Evolutionary conservation across 495 filamentous ascomycete genomes (phyloP).

Genomic region (Penicillium bovifimosum): DNA sequence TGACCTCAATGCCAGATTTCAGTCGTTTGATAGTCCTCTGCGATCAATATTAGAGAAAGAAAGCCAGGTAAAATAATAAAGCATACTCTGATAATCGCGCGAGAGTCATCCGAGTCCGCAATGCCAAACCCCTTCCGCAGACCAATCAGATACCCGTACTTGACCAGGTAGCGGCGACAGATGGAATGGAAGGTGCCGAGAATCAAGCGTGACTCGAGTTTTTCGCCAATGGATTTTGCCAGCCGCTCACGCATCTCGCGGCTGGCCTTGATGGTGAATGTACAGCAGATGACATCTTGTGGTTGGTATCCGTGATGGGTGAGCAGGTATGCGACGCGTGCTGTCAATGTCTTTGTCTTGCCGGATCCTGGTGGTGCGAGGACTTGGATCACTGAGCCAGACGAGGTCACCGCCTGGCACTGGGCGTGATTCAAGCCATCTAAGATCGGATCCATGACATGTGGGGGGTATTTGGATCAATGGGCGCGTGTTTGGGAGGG

Average conservation of each 20-base stretch:
- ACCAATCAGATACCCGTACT: slow-evolving; percentile 82
- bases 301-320: slow-evolving; percentile 70
- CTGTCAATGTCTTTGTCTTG: slow-evolving; percentile 95
- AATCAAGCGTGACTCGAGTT: slow-evolving; percentile 69
- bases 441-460: slow-evolving; percentile 51
- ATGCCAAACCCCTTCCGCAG: slow-evolving; percentile 83
- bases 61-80: slow-evolving; percentile 4
- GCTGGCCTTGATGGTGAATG: slow-evolving; percentile 95
- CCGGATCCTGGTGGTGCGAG: slow-evolving; percentile 84
- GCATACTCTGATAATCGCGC: slow-evolving; percentile 57
- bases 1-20: slow-evolving; percentile 62
- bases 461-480: slow-evolving; percentile 2
- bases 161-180: slow-evolving; percentile 74
- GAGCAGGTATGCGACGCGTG: slow-evolving; percentile 91
- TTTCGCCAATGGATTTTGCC: slow-evolving; percentile 68
- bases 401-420: slow-evolving; percentile 74
- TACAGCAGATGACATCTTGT: slow-evolving; percentile 92
- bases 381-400: slow-evolving; percentile 76
- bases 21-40: slow-evolving; percentile 76
- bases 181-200: slow-evolving; percentile 97
- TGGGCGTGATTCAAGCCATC: slow-evolving; percentile 80
- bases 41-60: slow-evolving; percentile 4
- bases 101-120: slow-evolving; percentile 78
- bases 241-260: slow-evolving; percentile 93
- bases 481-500: not conserved